Evolutionary conservation across 768 basidiomycete genomes (phyloP).

Genomic region (Dioszegia aurantiaca): DNA sequence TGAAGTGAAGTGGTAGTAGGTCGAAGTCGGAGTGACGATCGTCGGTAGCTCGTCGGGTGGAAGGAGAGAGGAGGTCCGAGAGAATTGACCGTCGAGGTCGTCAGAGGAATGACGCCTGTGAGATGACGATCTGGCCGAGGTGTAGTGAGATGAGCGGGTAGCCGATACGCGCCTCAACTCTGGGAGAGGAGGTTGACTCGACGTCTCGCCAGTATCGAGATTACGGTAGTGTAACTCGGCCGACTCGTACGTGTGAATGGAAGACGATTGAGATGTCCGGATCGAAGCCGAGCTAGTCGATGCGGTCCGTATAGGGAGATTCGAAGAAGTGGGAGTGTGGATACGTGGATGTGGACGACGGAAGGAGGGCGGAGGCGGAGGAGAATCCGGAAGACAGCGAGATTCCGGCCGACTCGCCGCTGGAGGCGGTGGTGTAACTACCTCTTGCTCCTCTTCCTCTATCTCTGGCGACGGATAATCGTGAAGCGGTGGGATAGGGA

Average conservation of each 20-base stretch:
- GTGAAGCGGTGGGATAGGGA: not conserved
- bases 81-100: not conserved
- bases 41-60: not conserved
- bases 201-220: too few species aligned
- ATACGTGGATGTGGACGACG: too few species aligned
- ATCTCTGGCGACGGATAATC: not conserved
- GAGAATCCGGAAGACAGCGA: not conserved
- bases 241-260: constrained; percentile 9
- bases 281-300: not conserved
- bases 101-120: not conserved
- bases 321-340: not conserved
- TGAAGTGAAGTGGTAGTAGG: constrained; percentile 8
- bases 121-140: not conserved
- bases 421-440: not conserved
- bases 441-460: not conserved
- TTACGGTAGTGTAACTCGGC: not conserved
- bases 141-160: too few species aligned
- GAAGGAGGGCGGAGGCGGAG: not conserved
- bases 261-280: constrained; percentile 10
- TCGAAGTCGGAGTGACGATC: constrained; percentile 10
- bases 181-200: too few species aligned
- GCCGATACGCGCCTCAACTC: too few species aligned
- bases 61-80: not conserved
- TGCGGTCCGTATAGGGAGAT: not conserved
- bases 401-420: constrained; percentile 5